Evolutionary conservation across 2,329 filamentous ascomycete genomes (phyloP), one percentile per base, ranked within the genome.

Genomic region (Ascochyta koolunga): DNA sequence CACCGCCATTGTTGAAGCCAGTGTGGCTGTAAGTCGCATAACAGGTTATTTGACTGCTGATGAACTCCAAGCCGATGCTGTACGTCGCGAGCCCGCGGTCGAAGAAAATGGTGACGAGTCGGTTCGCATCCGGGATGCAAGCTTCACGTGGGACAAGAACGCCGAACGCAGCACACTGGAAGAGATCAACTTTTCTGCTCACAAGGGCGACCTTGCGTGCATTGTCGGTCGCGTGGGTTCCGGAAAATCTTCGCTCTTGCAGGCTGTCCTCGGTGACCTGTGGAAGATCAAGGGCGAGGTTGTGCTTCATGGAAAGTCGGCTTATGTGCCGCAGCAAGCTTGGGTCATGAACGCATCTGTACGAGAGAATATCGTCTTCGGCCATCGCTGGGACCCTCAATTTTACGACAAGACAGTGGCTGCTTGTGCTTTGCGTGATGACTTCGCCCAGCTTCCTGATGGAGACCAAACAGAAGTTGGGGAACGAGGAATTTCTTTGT

Each of bases 311-410:
- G 96, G 95, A 40, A 86, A 83, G 24, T 85, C 91, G 35, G 95
- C 95, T 1, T 99, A 98, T 72, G 95, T 96, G 54, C 90, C 92
- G 15, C 96, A 99, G 74, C 87, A 90, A 67, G 82, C 92, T 18
- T 99, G 96, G 95, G 90, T 99, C 46, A 93, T 98, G 87, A 99
- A 99, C 71, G 95, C 95, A 8, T 96, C 90, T 25, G 93, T 99
- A 51, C 91, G 92, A 66, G 95, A 99, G 71, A 99, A 99, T 71
- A 96, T 99, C 64, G 82, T 97, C 4, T 99, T 99, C 69, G 95
- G 95, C 1, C 92, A 99, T 76, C 88, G 91, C 40, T 97, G 90
- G 81, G 93, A 99, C 75, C 88, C 93, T 5, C 84, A 88, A 25
- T 99, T 99, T 76, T 99, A 99, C 77, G 91, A 98, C 50, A 88